phyloP scores from a whole-genome alignment of 345 rosid genomes.

The Durio zibethinus region DNA sequence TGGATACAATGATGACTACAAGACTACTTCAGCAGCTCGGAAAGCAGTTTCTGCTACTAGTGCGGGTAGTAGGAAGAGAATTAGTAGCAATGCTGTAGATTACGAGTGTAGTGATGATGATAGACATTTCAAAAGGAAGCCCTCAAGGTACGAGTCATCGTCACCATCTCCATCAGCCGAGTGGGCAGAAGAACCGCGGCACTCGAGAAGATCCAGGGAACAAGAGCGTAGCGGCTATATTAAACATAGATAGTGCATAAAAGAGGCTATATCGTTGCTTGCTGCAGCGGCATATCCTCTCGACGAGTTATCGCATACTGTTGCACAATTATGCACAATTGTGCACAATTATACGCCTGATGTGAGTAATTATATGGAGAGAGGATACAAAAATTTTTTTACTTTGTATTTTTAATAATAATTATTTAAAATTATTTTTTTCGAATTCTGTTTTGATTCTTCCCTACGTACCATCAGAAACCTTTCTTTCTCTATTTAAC shows the following conservation, averaged over 20 bases:
- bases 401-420: not conserved
- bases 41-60: slow-evolving; percentile 28
- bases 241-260: slow-evolving; percentile 31
- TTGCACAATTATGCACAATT: not conserved
- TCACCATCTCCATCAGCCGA: slow-evolving; percentile 38
- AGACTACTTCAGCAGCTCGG: slow-evolving; percentile 30
- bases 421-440: not conserved
- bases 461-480: too few species aligned
- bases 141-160: slow-evolving; percentile 71
- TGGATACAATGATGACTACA: slow-evolving; percentile 43
- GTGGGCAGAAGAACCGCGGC: slow-evolving; percentile 43
- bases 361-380: not conserved
- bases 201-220: slow-evolving; percentile 34
- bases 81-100: slow-evolving; percentile 37
- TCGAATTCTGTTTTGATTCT: not conserved
- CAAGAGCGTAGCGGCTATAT: slow-evolving; percentile 36
- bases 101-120: slow-evolving; percentile 90
- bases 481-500: too few species aligned
- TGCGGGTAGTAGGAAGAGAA: slow-evolving; percentile 29
- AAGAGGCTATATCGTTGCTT: not conserved
- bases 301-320: not conserved
- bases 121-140: slow-evolving; percentile 91
- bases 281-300: not conserved
- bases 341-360: not conserved
- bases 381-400: not conserved